phyloP scores from a whole-genome alignment of 1,284 basidiomycete genomes.

The Mycena sp. region DNA sequence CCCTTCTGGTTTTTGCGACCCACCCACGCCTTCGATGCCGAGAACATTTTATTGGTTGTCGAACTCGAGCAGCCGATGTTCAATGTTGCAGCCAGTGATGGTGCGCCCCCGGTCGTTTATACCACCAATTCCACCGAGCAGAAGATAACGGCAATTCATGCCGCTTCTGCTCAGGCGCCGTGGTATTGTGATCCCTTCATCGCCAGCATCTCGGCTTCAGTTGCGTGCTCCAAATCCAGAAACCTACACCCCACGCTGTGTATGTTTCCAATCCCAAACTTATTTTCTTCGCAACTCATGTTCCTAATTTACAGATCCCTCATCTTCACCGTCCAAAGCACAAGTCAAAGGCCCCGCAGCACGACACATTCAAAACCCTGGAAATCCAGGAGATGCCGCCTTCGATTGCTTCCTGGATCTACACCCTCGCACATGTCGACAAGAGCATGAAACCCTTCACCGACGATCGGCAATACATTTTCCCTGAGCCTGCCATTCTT shows the following conservation, averaged over 20 bases:
- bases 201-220: background rate
- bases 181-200: conserved; percentile 3
- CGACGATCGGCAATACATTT: background rate
- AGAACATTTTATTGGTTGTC: background rate
- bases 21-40: background rate
- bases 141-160: background rate
- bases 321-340: background rate
- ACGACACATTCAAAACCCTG: background rate
- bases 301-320: background rate
- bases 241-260: background rate
- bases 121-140: background rate
- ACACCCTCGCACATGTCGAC: background rate
- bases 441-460: background rate
- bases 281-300: background rate
- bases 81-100: background rate
- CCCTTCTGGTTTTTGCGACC: conserved; percentile 1
- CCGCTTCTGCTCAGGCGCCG: background rate
- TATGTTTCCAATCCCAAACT: background rate
- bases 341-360: background rate
- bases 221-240: background rate
- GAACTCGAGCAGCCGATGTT: background rate
- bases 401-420: background rate
- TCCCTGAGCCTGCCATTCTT: background rate
- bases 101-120: background rate
- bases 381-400: background rate